phyloP scores from a whole-genome alignment of 345 rosid genomes.

The Hibiscus trionum region DNA sequence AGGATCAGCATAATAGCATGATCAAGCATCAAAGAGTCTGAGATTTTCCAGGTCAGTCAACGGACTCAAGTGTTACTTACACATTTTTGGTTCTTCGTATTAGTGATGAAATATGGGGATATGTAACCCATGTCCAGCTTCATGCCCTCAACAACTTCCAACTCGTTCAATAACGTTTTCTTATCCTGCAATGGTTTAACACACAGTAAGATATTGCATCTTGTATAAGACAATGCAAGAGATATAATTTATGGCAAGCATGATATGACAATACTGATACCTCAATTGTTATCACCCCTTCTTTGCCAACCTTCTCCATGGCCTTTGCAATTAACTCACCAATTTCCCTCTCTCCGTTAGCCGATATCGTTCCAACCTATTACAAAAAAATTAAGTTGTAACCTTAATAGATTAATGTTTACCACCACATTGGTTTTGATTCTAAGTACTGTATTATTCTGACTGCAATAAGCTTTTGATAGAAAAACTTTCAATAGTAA shows the following conservation, averaged over 20 bases:
- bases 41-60: constrained; percentile 2
- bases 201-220: background rate
- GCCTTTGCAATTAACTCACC: constrained; percentile 99
- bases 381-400: background rate
- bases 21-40: background rate
- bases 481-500: background rate
- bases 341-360: constrained; percentile 96
- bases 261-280: constrained; percentile 22
- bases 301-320: constrained; percentile 98
- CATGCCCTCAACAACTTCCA: constrained; percentile 99
- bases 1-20: background rate
- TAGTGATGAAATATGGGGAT: constrained; percentile 89
- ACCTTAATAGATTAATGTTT: background rate
- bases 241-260: background rate
- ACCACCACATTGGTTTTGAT: background rate
- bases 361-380: constrained; percentile 93
- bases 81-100: constrained; percentile 88
- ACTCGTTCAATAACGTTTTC: constrained; percentile 82
- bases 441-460: background rate
- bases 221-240: background rate
- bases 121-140: constrained; percentile 95
- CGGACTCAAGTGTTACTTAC: constrained; percentile 35
- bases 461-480: background rate
- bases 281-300: constrained; percentile 92
- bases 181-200: constrained; percentile 56